These are phyloP conservation scores for Cutaneotrichosporon sp. DNA, from an alignment of 1,284 basidiomycete species.

Conservation along the genomic window DNA sequence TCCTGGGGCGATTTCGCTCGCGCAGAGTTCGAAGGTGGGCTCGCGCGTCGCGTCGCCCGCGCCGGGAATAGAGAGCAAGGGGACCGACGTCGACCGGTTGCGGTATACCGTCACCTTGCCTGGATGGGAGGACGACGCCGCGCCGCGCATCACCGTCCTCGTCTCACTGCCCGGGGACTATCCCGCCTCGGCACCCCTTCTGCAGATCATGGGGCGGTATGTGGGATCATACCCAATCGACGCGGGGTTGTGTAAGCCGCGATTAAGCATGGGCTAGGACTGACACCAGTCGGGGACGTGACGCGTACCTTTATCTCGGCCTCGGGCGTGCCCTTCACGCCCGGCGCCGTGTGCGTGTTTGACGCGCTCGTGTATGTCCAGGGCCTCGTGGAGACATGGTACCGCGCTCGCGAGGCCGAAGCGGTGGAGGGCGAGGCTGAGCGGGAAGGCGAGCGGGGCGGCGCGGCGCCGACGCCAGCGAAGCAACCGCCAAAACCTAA, in stretches of 20 bases:
- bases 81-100: slow-evolving; percentile 43
- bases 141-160: slow-evolving; percentile 55
- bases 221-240: slow-evolving; percentile 60
- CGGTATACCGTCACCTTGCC: slow-evolving; percentile 62
- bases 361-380: slow-evolving; percentile 77
- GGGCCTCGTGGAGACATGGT: slow-evolving; percentile 65
- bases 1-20: slow-evolving; percentile 54
- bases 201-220: slow-evolving; percentile 79
- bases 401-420: slow-evolving; percentile 58
- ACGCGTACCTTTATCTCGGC: slow-evolving; percentile 75
- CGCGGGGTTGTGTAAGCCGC: slow-evolving; percentile 40
- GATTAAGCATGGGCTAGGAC: neutral
- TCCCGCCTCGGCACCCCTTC: slow-evolving; percentile 66
- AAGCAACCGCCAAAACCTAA: neutral
- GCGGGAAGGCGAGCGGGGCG: slow-evolving; percentile 54
- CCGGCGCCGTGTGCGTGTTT: slow-evolving; percentile 75
- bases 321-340: slow-evolving; percentile 65
- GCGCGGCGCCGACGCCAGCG: slow-evolving; percentile 7
- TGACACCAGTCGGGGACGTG: slow-evolving; percentile 58
- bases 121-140: slow-evolving; percentile 40
- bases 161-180: slow-evolving; percentile 70
- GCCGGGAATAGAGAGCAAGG: neutral
- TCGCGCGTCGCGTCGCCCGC: neutral
- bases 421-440: slow-evolving; percentile 57
- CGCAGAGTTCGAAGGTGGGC: slow-evolving; percentile 5